Conservation (phyloP, 257 asterid species). For the Nicotiana paniculata region DNA sequence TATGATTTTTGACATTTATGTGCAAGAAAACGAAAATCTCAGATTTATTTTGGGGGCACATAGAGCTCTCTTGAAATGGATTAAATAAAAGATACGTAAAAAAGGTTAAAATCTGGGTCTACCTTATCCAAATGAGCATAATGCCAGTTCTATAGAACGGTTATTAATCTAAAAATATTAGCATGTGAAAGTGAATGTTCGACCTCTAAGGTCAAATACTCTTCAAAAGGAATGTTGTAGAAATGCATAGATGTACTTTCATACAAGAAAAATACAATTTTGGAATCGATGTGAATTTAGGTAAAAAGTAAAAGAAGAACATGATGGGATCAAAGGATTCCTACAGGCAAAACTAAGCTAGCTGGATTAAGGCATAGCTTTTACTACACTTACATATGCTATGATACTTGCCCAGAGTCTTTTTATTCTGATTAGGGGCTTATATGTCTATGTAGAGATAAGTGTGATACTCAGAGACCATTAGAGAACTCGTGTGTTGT, state of each 20-base stretch:
- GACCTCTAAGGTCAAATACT: neutral
- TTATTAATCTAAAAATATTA: neutral
- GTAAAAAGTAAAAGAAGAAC: neutral
- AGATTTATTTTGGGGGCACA: neutral
- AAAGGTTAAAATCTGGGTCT: neutral
- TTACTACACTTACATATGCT: neutral
- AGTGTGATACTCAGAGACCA: neutral
- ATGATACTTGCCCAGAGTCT: neutral
- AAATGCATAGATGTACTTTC: neutral
- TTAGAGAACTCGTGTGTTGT: too few relatives aligned
- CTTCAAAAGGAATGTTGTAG: neutral
- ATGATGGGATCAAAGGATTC: neutral
- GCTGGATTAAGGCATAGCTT: neutral
- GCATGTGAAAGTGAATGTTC: neutral
- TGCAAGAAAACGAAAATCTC: neutral
- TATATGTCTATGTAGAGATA: neutral
- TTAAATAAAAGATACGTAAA: neutral
- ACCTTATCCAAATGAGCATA: neutral
- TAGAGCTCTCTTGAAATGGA: slow-evolving; percentile 1
- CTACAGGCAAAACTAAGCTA: neutral
- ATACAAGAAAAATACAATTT: neutral
- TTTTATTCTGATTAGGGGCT: neutral
- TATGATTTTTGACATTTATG: neutral
- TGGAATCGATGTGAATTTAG: neutral
- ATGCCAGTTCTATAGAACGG: neutral